Evolutionary conservation across 2,329 filamentous ascomycete species (phyloP), one percentile per base, ranked within the genome.

Genomic region (Cercospora sp.): DNA sequence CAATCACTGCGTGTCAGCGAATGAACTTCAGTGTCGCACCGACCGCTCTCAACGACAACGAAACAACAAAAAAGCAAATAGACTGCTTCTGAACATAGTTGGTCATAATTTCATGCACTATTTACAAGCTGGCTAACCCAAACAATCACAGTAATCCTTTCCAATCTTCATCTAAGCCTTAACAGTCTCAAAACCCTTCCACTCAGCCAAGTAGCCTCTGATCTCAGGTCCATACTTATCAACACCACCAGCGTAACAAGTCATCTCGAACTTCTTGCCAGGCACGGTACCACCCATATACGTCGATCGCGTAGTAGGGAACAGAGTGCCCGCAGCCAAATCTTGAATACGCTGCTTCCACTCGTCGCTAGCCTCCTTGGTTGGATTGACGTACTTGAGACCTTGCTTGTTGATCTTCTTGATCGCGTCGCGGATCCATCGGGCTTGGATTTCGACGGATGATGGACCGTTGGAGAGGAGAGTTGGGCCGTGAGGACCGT

Each of bases 401-500:
- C 68, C 69, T 57, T 75, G 69, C 10, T 66, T 64, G 33, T 73
- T 68, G 61, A 75, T 69, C 48, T 72, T 68, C 63, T 72, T 73
- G 51, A 77, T 74, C 13, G 72, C 74, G 16, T 75, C 71, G 23
- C 70, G 66, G 62, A 77, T 75, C 80, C 80, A 83, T 48, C 80
- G 76, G 12, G 76, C 80, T 67, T 83, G 81, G 3, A 79, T 76
- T 64, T 82, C 80, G 23, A 81, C 74, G 42, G 79, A 80, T 3
- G 77, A 80, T 8, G 81, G 81, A 0, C 81, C 81, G 61, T 82
- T 83, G 20, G 76, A 77, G 64, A 82, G 80, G 1, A 80, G 78
- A 0, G 81, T 82, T 5, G 81, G 81, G 0, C 78, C 81, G 67
- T 83, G 81, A 4, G 80, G 79, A 2, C 81, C 81, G 70, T 82